phyloP scores from a whole-genome alignment of 345 rosid genomes.

The Melaleuca alternifolia region DNA sequence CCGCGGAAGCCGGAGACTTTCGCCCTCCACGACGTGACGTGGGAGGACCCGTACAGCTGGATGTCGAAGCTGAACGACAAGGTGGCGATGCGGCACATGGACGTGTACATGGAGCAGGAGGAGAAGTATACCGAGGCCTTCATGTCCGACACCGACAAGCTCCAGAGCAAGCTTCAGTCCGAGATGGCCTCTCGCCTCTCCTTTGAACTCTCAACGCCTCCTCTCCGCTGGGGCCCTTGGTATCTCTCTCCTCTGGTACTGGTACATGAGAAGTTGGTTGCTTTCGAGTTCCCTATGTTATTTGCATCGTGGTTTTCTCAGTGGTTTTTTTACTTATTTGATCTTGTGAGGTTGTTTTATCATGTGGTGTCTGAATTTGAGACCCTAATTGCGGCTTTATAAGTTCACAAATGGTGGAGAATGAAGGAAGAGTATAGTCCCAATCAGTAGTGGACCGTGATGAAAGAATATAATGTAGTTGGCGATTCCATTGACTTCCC shows the following conservation, averaged over 20 bases:
- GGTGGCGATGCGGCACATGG: conserved; percentile 98
- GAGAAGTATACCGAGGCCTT: conserved; percentile 89
- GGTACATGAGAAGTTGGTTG: neutral
- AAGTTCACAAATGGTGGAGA: too few species aligned
- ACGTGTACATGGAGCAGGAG: conserved; percentile 85
- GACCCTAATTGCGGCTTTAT: neutral
- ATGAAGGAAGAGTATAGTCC: neutral
- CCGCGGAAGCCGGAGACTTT: conserved; percentile 72
- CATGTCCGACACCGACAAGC: conserved; percentile 62
- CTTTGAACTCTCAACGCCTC: conserved; percentile 82
- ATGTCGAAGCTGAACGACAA: conserved; percentile 80
- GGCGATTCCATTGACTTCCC: neutral
- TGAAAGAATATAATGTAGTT: neutral
- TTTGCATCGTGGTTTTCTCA: neutral
- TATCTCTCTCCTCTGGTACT: neutral
- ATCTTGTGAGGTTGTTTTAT: neutral
- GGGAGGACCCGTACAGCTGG: conserved; percentile 98
- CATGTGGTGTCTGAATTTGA: neutral
- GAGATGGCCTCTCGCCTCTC: conserved; percentile 88
- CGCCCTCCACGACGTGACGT: conserved; percentile 57
- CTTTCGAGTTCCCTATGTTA: neutral
- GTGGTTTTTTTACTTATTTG: neutral
- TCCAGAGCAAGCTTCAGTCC: conserved; percentile 76
- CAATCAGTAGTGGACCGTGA: neutral
- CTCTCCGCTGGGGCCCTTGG: conserved; percentile 95